Evolutionary conservation across 305 asterid genomes (phyloP).

Genomic region (Fraxinus sp.): DNA sequence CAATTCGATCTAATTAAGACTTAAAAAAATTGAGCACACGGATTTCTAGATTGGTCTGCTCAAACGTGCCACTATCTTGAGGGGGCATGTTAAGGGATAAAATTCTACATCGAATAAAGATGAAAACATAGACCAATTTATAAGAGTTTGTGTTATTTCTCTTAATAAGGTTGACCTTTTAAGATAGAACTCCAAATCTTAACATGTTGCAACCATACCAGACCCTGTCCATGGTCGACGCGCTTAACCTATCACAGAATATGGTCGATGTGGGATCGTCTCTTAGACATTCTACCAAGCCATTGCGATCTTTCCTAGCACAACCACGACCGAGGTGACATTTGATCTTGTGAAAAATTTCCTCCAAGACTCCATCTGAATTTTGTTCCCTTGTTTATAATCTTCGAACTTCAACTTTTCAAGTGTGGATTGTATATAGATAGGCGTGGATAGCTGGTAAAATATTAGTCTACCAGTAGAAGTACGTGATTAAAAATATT

Average conservation of each 20-base stretch:
- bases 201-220: conserved; percentile 56
- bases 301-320: conserved; percentile 43
- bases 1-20: too few species aligned
- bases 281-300: conserved; percentile 39
- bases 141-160: too few species aligned
- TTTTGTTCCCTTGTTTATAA: neutral
- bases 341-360: neutral
- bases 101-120: too few species aligned
- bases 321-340: conserved; percentile 52
- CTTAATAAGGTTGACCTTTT: too few species aligned
- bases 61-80: too few species aligned
- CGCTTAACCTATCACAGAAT: conserved; percentile 76
- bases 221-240: conserved; percentile 80
- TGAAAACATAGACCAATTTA: too few species aligned
- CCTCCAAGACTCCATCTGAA: neutral
- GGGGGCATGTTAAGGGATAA: too few species aligned
- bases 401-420: neutral
- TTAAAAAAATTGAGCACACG: too few species aligned
- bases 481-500: neutral
- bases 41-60: too few species aligned
- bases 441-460: neutral
- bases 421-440: neutral
- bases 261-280: conserved; percentile 44
- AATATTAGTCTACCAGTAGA: neutral
- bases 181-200: too few species aligned